Evolutionary conservation across 495 filamentous ascomycete genomes (phyloP), one percentile per base, ranked within the genome.

Genomic region (Hypoxylon trugodes): DNA sequence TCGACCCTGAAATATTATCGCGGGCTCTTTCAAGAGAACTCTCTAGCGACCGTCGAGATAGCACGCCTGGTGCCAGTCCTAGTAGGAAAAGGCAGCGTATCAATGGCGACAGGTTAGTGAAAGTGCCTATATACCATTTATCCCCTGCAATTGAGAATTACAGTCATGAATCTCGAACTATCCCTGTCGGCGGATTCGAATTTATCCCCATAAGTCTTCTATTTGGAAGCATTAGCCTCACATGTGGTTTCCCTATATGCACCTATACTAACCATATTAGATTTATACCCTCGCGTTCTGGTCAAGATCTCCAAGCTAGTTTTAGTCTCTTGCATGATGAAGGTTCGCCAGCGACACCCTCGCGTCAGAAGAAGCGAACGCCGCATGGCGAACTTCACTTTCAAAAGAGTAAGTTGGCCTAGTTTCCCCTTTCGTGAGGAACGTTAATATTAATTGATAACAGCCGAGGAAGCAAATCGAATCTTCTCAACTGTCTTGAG

Each of bases 281-380:
- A 68, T 98, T 98, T 69, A 98, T 98, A 62, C 96, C 96, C 25
- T 93, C 95, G 70, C 88, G 95, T 10, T 89, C 93, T 48, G 95
- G 96, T 6, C 92, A 96, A 72, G 96, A 98, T 73, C 78, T 97
- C 18, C 90, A 93, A 68, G 91, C 95, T 26, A 93, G 92, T 66
- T 98, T 92, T 72, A 94, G 85, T 71, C 81, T 98, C 52, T 81
- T 97, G 16, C 90, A 95, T 69, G 93, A 96, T 43, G 91, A 96
- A 71, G 90, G 89, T 10, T 97, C 94, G 30, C 93, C 94, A 12
- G 89, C 95, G 8, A 96, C 94, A 0, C 94, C 95, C 0, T 92
- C 92, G 0, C 90, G 87, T 71, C 81, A 86, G 30, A 91, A 92
- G 73, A 91, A 89, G 77, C 85, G 92, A n/a, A 87, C 89, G 18